Conservation (phyloP, 116 monocot genomes). For the Dioscorea cayenensis region DNA sequence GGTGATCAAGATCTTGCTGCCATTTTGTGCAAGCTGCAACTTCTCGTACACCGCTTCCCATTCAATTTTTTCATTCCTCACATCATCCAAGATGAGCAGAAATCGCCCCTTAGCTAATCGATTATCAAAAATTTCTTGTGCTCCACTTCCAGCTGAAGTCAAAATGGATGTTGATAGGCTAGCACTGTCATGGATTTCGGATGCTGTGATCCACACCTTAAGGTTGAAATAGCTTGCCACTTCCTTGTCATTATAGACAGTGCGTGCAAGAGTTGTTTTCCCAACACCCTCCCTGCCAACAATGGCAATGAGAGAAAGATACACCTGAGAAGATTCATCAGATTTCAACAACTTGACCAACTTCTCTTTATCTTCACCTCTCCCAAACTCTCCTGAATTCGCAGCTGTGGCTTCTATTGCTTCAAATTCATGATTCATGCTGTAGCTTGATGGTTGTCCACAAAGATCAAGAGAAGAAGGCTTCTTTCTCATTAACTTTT, state of each 20-base stretch:
- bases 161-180: not conserved
- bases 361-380: not conserved
- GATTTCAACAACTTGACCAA: not conserved
- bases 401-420: not conserved
- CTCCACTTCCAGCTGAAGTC: too few species aligned
- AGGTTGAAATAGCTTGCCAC: not conserved
- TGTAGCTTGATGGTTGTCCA: not conserved
- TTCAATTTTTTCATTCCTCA: not conserved
- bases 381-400: not conserved
- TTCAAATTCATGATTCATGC: not conserved
- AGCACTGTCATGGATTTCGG: not conserved
- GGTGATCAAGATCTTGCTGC: not conserved
- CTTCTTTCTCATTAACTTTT: not conserved
- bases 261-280: not conserved
- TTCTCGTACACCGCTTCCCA: not conserved
- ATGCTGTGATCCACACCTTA: not conserved
- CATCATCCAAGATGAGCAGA: slow-evolving; percentile 1
- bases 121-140: not conserved
- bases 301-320: not conserved
- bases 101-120: not conserved
- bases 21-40: not conserved
- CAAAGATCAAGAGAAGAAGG: not conserved
- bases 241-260: not conserved
- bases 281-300: slow-evolving; percentile 3
- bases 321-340: not conserved